Evolutionary conservation across 169 alveolate genomes (phyloP).

Genomic region (Plasmodium coatneyi): DNA sequence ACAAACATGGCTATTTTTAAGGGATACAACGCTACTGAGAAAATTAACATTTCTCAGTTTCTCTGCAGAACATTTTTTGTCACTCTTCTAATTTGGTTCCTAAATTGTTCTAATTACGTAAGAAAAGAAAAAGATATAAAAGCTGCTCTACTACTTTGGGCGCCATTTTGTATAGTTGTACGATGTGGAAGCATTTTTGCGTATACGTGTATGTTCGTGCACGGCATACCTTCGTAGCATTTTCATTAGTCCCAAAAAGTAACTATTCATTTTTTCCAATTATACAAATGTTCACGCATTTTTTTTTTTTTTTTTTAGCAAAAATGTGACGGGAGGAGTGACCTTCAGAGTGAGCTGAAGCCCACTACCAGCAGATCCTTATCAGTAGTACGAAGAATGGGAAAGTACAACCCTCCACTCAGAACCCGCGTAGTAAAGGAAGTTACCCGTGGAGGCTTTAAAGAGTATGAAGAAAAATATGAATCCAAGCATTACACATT

Average conservation of each 20-base stretch:
- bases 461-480: conserved; percentile 25
- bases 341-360: background rate
- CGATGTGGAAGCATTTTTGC: background rate
- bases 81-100: background rate
- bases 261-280: background rate
- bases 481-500: conserved; percentile 18
- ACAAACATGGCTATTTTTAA: background rate
- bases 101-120: background rate
- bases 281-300: background rate
- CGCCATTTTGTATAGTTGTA: background rate
- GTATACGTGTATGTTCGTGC: background rate
- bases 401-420: background rate
- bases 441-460: conserved; percentile 15
- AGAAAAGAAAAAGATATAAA: background rate
- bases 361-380: background rate
- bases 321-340: background rate
- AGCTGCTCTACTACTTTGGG: background rate
- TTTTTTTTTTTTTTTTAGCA: background rate
- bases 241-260: background rate
- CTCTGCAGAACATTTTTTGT: background rate
- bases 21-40: background rate
- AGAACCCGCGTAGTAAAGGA: conserved; percentile 11
- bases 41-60: background rate
- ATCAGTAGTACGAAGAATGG: background rate
- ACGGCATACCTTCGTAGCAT: background rate